These are phyloP conservation scores for Quercus dentata DNA, from an alignment of 306 rosid species.

Conservation along the genomic window DNA sequence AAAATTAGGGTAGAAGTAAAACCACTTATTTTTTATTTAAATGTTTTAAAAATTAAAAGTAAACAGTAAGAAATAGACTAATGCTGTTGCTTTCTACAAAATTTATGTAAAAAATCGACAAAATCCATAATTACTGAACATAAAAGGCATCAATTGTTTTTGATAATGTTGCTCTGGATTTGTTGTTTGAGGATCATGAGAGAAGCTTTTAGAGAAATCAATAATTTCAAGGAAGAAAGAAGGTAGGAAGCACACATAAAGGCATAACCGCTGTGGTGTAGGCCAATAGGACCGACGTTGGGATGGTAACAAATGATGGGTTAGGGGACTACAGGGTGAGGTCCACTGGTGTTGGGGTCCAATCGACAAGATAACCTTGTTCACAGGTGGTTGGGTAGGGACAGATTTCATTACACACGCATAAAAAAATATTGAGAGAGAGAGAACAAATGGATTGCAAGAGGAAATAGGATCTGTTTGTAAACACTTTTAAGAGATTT, in stretches of 20 bases:
- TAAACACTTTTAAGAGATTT: no score
- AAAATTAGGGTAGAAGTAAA: accelerated
- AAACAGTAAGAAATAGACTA: no score
- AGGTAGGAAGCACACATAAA: background rate
- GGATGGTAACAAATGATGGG: background rate
- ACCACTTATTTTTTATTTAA: no score
- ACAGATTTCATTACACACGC: slow-evolving; percentile 10
- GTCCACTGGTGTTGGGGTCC: slow-evolving; percentile 15
- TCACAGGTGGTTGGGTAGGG: slow-evolving; percentile 24
- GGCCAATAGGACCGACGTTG: background rate
- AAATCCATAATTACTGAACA: no score
- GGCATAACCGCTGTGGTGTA: background rate
- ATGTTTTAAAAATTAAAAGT: no score
- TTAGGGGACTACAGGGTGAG: background rate
- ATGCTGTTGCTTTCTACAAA: accelerated
- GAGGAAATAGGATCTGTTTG: no score
- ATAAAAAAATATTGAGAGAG: background rate
- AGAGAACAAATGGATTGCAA: background rate
- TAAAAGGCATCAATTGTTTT: no score
- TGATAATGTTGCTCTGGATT: background rate
- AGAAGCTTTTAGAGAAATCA: background rate
- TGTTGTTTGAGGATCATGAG: background rate
- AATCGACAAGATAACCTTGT: background rate
- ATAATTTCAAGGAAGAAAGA: background rate
- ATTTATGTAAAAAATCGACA: no score